Evolutionary conservation across 2,329 filamentous ascomycete species (phyloP), one percentile per base, ranked within the genome.

Genomic region (Exophiala oligosperma): DNA sequence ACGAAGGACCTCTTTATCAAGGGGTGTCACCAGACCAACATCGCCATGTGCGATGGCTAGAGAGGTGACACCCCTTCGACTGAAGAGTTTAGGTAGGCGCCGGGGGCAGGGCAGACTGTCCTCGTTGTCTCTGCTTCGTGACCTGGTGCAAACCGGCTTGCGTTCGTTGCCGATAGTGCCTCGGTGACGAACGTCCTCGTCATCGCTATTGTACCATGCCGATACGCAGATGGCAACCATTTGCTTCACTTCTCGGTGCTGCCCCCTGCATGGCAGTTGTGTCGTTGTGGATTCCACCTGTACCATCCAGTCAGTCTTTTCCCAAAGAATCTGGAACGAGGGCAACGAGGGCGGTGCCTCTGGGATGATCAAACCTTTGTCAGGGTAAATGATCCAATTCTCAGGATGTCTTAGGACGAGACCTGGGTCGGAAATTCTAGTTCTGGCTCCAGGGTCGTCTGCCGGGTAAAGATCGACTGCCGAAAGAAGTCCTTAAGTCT

Each of bases 81-180:
- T 8, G 66, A 70, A 2, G 50, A 65, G 0, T 77, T 83, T 54
- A 75, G 80, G 48, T 65, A 69, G 9, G 65, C 70, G 57, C 73
- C 60, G 49, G 75, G 68, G 32, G 62, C 69, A 23, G 71, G 69
- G 29, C 32, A 38, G 49, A 32, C 41, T 14, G n/a, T 84, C 0
- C 72, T 88, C 3, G 73, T 89, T 17, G 17, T 17, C 17, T 17
- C 17, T 17, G 17, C 17, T 17, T 17, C 17, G 17, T 17, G 17
- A 17, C 17, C 17, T 17, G 17, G 17, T 17, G 17, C 17, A 17
- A 17, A 17, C 17, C 17, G 17, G 17, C 17, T 17, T 17, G 17
- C 17, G 1, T 1, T 17, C 17, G 17, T 17, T 17, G 17, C 17
- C 17, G 17, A 17, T 17, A 17, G 17, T 17, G 17, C 17, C 17